Evolutionary conservation across 2,329 filamentous ascomycete genomes (phyloP).

Genomic region (Cladosporium halotolerans): DNA sequence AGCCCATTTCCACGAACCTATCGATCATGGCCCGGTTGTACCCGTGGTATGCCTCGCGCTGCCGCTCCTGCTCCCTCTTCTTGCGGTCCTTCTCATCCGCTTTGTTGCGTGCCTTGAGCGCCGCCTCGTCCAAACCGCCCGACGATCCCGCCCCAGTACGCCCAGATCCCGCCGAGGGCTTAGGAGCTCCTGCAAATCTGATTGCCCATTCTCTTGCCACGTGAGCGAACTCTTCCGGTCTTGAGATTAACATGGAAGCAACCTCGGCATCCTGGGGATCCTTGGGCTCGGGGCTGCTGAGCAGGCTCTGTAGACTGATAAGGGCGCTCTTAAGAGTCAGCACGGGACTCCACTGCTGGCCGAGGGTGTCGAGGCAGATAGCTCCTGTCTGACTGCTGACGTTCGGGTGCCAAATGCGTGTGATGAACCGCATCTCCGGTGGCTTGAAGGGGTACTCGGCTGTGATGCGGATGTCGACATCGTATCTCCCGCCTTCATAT

Average conservation of each 20-base stretch:
- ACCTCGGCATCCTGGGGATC: constrained; percentile 97
- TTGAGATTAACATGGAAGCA: constrained; percentile 76
- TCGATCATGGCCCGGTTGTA: constrained; percentile 81
- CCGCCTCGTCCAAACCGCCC: constrained; percentile 27
- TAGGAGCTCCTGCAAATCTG: constrained; percentile 70
- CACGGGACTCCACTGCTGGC: constrained; percentile 87
- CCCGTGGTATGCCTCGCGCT: constrained; percentile 63
- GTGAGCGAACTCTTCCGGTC: constrained; percentile 70
- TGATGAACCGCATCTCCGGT: constrained; percentile 83
- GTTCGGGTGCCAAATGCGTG: constrained; percentile 96
- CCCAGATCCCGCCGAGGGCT: constrained; percentile 46
- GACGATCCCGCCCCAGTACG: constrained; percentile 24
- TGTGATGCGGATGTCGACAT: constrained; percentile 81
- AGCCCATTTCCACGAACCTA: constrained; percentile 84
- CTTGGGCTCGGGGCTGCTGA: constrained; percentile 88
- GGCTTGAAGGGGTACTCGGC: constrained; percentile 89
- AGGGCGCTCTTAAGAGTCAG: constrained; percentile 94
- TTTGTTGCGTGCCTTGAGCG: constrained; percentile 47
- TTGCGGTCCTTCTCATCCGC: constrained; percentile 49
- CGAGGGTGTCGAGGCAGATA: constrained; percentile 91
- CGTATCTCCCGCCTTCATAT: constrained; percentile 78
- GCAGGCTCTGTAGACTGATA: constrained; percentile 84
- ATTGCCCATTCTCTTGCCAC: constrained; percentile 89
- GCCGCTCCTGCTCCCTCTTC: constrained; percentile 45
- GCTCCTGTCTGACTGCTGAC: constrained; percentile 75